These are phyloP conservation scores for Ruellia speciosa DNA, from an alignment of 305 asterid species.

Conservation along the genomic window DNA sequence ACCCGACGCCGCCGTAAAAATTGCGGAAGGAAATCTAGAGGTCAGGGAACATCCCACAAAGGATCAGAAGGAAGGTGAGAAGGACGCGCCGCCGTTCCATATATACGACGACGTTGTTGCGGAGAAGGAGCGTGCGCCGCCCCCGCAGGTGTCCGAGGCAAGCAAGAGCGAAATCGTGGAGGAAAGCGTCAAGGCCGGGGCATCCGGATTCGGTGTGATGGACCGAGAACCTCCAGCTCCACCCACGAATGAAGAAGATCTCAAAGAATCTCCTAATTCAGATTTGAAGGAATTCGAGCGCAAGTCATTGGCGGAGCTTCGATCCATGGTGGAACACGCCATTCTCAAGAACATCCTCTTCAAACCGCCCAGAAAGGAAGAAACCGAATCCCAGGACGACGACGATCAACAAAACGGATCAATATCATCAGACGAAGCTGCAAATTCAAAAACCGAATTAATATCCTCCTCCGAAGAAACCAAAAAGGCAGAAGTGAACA, in stretches of 20 bases:
- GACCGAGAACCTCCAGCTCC: background rate
- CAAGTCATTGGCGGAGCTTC: conserved; percentile 38
- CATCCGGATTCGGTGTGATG: background rate
- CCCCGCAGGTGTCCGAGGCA: too few relatives aligned
- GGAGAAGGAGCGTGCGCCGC: too few relatives aligned
- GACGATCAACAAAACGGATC: too few relatives aligned
- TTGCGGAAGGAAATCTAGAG: too few relatives aligned
- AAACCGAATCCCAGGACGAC: conserved; percentile 1
- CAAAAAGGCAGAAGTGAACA: conserved; percentile 1
- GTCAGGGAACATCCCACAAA: too few relatives aligned
- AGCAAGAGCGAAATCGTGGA: too few relatives aligned
- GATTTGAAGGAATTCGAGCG: conserved; percentile 37
- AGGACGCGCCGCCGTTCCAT: too few relatives aligned
- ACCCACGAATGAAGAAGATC: conserved; percentile 12
- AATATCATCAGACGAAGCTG: too few relatives aligned
- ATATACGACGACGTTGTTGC: too few relatives aligned
- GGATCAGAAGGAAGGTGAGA: too few relatives aligned
- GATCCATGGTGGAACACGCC: conserved; percentile 40
- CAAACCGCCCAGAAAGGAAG: conserved; percentile 9
- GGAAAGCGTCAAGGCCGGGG: too few relatives aligned
- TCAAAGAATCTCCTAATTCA: conserved; percentile 6
- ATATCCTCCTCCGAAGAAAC: background rate
- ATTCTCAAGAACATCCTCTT: conserved; percentile 27
- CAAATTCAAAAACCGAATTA: background rate
- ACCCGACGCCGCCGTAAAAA: too few relatives aligned